Evolutionary conservation across 441 rosid genomes (phyloP).

Genomic region (Gossypium laxum): DNA sequence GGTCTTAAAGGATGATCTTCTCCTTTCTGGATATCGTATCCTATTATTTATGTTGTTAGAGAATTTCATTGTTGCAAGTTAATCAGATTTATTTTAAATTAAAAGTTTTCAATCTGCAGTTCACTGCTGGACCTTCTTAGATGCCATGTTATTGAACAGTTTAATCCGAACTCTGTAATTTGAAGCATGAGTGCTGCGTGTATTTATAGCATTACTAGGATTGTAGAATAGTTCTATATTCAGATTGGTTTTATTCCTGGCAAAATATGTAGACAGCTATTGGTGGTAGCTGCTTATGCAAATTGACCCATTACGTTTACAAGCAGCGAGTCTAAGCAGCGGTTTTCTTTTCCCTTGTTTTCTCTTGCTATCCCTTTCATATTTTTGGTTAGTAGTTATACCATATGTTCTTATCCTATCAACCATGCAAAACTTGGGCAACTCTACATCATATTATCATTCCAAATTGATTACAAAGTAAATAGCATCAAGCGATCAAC

Average conservation of each 20-base stretch:
- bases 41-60: constrained; percentile 16
- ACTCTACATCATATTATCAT: background rate
- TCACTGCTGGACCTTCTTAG: background rate
- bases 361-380: background rate
- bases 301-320: background rate
- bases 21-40: constrained; percentile 93
- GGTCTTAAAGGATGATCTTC: constrained; percentile 83
- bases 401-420: background rate
- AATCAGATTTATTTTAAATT: background rate
- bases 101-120: background rate
- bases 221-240: background rate
- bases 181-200: background rate
- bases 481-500: background rate
- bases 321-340: background rate
- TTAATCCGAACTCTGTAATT: background rate
- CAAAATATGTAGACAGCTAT: background rate
- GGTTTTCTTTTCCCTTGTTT: background rate
- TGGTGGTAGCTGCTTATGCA: background rate
- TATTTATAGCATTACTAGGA: background rate
- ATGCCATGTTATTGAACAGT: background rate
- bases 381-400: background rate
- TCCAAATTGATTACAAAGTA: background rate
- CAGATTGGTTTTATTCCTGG: background rate
- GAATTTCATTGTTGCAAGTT: background rate
- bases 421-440: background rate